Percentiles rank a stretch among this genome's conserved stretches.
Evolutionary conservation across 2,329 filamentous ascomycete genomes (phyloP).

Genomic region (Pezicula neosporulosa): DNA sequence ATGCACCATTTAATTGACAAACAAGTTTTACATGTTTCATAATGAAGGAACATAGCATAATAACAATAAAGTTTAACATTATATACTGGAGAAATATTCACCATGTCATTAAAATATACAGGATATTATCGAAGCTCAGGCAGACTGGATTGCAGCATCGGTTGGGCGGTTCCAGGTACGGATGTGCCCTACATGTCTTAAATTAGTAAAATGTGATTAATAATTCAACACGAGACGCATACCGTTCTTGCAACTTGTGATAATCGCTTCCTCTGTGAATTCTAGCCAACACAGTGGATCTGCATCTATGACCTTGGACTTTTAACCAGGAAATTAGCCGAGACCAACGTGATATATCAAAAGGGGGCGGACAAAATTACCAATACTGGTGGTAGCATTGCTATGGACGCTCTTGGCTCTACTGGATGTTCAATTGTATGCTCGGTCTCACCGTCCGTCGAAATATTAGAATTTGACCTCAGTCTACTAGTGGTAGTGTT

Average conservation of each 20-base stretch:
- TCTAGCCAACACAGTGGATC: conserved; percentile 87
- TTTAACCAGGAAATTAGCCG: not conserved
- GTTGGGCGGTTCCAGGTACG: conserved; percentile 22
- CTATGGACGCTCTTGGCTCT: conserved; percentile 78
- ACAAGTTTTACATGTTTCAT: too few relatives aligned
- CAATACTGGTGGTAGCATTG: conserved; percentile 87
- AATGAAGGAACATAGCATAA: too few relatives aligned
- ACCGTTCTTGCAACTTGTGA: conserved; percentile 91
- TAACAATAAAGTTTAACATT: too few relatives aligned
- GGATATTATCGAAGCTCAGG: not conserved
- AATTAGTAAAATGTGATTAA: not conserved
- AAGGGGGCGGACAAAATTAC: conserved; percentile 42
- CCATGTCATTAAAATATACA: not conserved
- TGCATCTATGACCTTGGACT: conserved; percentile 81
- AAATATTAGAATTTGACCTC: conserved; percentile 68
- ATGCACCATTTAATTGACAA: too few relatives aligned
- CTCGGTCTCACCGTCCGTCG: conserved; percentile 49
- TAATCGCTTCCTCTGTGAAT: conserved; percentile 91
- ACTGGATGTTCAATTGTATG: conserved; percentile 71
- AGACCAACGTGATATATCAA: conserved; percentile 14
- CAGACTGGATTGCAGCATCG: conserved; percentile 14
- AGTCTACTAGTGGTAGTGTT: conserved; percentile 57
- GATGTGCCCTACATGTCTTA: conserved; percentile 16
- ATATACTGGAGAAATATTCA: not conserved
- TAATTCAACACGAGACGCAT: conserved; percentile 32